Evolutionary conservation across 768 basidiomycete species (phyloP), one percentile per base, ranked within the genome.

Genomic region (Crucibulum laeve): DNA sequence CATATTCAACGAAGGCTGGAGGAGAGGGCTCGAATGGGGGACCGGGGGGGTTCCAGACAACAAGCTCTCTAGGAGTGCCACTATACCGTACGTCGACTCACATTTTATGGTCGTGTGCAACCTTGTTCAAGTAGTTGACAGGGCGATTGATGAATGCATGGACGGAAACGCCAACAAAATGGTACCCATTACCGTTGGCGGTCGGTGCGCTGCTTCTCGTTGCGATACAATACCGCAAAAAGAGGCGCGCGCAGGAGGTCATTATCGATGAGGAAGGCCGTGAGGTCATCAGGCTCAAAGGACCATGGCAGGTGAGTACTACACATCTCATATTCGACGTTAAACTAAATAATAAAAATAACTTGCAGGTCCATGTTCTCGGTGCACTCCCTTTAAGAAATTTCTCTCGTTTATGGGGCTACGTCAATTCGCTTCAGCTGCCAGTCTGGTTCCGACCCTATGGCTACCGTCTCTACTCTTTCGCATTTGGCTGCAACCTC

Each of bases 401-500:
- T 48, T 81, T 97, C 59, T 98, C 95, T n/a, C 85, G 94, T 1
- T 64, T 98, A 4, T 98, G 95, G 93, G 96, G 96, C 4, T 94
- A 93, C 63, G 56, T 98, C 48, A 99, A 97, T 69, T 88, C 87
- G 1, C 74, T 94, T 49, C 87, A 92, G 53, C 79, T 99, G 4
- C 96, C 96, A 23, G 73, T 94, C 47, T 99, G 93, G 94, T 77
- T 92, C 65, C 77, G 96, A n/a, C 93, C 93, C 3, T 80, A 82
- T 57, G 90, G 94, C 26, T 82, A 93, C 69, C 79, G 80, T 45
- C 55, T 94, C 38, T 99, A 97, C 59, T 79, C 91, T 14, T 79
- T 69, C 53, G 73, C 82, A n/a, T 99, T 99, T 55, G 91, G 91
- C 19, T 96, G 93, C 70, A 86, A 97, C 70, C 74, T 99, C 47